Evolutionary conservation across 2,329 filamentous ascomycete species (phyloP), one percentile per base, ranked within the genome.

Genomic region (Verticillium nubilum): DNA sequence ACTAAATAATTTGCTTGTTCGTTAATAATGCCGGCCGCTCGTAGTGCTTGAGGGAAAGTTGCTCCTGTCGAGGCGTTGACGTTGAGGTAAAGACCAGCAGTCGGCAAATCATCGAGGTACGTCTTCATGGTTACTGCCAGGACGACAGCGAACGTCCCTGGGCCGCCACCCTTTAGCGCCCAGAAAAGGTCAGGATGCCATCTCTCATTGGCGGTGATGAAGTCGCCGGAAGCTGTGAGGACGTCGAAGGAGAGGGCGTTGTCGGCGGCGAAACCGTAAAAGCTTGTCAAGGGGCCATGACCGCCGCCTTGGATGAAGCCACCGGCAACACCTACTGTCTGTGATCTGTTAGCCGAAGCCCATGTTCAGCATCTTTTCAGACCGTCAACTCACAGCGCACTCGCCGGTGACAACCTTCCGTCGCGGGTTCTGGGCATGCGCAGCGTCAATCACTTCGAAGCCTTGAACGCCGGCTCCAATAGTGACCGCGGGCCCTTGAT

Each of bases 301-400:
- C 85, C 85, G 13, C 83, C 85, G 4, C 84, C 85, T 68, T 85
- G 82, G 1, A 78, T 78, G 60, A 84, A 86, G 2, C 85, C 86
- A 17, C 86, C 86, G 1, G 82, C 79, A 12, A 85, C 67, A 9
- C 85, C 85, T 2, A 88, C 84, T 1, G 81, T 78, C 13, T 42
- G 4, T 3, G n/a, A 2, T n/a, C 7, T 3, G 4, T 42, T 12
- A 42, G 35, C n/a, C n/a, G 35, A n/a, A 42, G n/a, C 9, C n/a
- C 7, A 17, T 2, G 5, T 6, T 17, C 9, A 3, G 5, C 1
- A 42, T 1, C 2, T n/a, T 19, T 7, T 1, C 5, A 19, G 9
- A n/a, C 7, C 13, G 35, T 42, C 7, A 7, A 42, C 35, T 42
- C n/a, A 9, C 35, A 47, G 80, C 73, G 63, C 82, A 85, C 60